Evolutionary conservation across 148 eudicot species (phyloP).

Genomic region (Chenopodium quinoa): DNA sequence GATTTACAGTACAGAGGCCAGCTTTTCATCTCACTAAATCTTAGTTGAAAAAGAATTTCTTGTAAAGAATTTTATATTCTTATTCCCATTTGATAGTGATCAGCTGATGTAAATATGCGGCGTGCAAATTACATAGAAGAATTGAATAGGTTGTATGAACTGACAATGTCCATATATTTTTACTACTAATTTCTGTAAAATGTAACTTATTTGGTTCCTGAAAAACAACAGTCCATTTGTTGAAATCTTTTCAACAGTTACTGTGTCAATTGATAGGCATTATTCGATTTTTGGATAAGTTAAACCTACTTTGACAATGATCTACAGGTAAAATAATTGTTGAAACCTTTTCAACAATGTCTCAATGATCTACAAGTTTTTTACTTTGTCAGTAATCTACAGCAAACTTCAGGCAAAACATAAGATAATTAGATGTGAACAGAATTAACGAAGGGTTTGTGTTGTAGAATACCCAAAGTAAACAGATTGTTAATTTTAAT

Average conservation of each 20-base stretch:
- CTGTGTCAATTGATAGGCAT: not conserved
- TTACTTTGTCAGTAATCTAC: no score
- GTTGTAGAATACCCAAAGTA: no score
- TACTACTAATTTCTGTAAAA: constrained; percentile 8
- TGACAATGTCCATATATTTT: constrained; percentile 23
- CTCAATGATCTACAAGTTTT: no score
- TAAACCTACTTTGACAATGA: no score
- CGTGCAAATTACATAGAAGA: constrained; percentile 16
- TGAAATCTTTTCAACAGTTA: no score
- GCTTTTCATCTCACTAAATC: constrained; percentile 44
- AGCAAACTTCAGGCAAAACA: no score
- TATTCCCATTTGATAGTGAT: constrained; percentile 22
- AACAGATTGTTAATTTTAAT: no score
- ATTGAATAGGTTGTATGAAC: constrained; percentile 27
- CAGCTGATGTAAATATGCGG: constrained; percentile 31
- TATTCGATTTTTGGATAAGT: not conserved
- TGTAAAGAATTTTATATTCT: constrained; percentile 22
- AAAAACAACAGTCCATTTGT: not conserved
- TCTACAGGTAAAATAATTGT: no score
- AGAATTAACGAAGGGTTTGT: no score
- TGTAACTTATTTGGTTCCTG: not conserved
- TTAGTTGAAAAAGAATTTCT: not conserved
- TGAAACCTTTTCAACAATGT: no score
- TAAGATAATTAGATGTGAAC: no score
- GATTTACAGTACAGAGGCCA: constrained; percentile 66